Percentiles rank a stretch among this genome's conserved stretches.
Conservation (phyloP, 768 basidiomycete genomes). For the Clavaria fumosa region DNA sequence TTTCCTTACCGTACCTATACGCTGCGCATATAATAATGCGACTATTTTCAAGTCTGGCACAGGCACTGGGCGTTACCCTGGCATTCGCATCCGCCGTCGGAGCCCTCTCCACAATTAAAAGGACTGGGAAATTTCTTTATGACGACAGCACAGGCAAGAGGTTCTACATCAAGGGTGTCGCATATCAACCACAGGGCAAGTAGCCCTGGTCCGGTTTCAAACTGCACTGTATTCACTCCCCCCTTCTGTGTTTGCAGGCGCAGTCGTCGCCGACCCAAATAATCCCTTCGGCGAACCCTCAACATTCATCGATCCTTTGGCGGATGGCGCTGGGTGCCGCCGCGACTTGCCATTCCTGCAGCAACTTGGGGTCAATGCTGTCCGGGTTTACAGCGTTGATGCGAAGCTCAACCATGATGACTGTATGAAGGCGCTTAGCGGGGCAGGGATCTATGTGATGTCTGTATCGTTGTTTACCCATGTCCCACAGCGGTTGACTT, state of each 20-base stretch:
- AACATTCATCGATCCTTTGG: slow-evolving; percentile 68
- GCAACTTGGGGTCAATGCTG: slow-evolving; percentile 61
- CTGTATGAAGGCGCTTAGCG: slow-evolving; percentile 68
- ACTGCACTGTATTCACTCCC: neutral
- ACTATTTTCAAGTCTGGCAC: no score
- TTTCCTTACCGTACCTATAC: no score
- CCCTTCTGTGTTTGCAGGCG: slow-evolving; percentile 18
- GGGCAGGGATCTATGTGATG: slow-evolving; percentile 83
- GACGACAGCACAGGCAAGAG: slow-evolving; percentile 52
- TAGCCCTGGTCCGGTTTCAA: slow-evolving; percentile 1
- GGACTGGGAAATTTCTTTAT: slow-evolving; percentile 72
- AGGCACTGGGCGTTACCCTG: slow-evolving; percentile 7
- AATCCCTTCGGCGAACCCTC: slow-evolving; percentile 59
- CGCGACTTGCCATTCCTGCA: slow-evolving; percentile 71
- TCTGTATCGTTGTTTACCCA: slow-evolving; percentile 22
- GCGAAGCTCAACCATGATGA: slow-evolving; percentile 69
- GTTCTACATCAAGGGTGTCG: slow-evolving; percentile 82
- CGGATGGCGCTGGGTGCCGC: slow-evolving; percentile 46
- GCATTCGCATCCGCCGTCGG: slow-evolving; percentile 32
- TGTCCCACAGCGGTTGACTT: slow-evolving; percentile 2
- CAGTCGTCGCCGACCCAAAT: slow-evolving; percentile 29
- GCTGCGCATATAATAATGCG: no score
- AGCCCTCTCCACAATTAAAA: slow-evolving; percentile 56
- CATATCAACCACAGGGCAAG: slow-evolving; percentile 71
- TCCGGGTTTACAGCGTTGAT: slow-evolving; percentile 81